Evolutionary conservation across 2,329 filamentous ascomycete species (phyloP), one percentile per base, ranked within the genome.

Genomic region (Fusarium sp.): DNA sequence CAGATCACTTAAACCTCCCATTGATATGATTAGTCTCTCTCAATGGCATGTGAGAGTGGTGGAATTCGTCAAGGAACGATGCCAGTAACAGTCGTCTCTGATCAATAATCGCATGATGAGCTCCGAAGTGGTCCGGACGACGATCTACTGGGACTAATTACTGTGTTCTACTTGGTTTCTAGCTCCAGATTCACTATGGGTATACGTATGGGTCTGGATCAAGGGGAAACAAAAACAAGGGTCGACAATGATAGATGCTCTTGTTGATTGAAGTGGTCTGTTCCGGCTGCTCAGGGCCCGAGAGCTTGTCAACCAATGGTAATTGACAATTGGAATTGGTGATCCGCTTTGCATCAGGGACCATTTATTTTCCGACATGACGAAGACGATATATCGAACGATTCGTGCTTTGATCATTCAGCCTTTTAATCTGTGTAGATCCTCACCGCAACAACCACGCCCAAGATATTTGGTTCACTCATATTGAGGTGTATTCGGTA

Each of bases 61-160:
- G 44, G 41, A 33, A 62, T 62, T 61, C 47, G 62, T 50, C 56
- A 66, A 69, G 54, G 54, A 65, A 52, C 62, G 54, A 52, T 20
- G 47, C 51, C 41, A 57, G 22, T 30, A 71, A 73, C 68, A 57
- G 62, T 49, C 52, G 65, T 71, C 50, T 72, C 70, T 69, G 62
- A 45, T 44, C 33, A 50, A 66, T 37, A 72, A 63, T 74, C 48
- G 71, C 70, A 72, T 72, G 71, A 74, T 70, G 55, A 28, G 62
- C 51, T 67, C 68, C 71, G 71, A 71, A 46, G 44, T n/a, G 63
- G 57, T 63, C 71, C 61, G 62, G 22, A 19, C 26, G 44, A n/a
- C n/a, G 26, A 39, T 35, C 26, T 26, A 22, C 17, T 53, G 22
- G 30, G 28, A 50, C 30, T 26, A 26, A 26, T 10, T 8, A 19